These are phyloP conservation scores for Yueomyces sinensis DNA, from an alignment of 805 yeast species.

Conservation along the genomic window DNA sequence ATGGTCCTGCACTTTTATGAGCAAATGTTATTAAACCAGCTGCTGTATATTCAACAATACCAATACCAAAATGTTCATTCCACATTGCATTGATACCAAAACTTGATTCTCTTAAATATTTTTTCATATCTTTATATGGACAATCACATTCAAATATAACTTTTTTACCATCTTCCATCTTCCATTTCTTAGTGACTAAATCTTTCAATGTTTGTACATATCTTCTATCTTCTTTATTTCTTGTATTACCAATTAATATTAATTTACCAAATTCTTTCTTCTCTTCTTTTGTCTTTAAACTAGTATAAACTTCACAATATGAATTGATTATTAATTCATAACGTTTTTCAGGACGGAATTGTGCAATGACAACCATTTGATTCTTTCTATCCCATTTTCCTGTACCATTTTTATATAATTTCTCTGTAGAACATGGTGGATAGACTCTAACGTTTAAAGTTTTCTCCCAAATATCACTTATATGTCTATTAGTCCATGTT, in stretches of 20 bases:
- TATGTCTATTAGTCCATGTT: constrained; percentile 82
- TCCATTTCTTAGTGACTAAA: constrained; percentile 28
- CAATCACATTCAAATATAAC: constrained; percentile 59
- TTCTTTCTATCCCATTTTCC: constrained; percentile 27
- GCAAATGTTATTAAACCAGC: constrained; percentile 79
- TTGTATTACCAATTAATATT: constrained; percentile 72
- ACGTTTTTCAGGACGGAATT: constrained; percentile 90
- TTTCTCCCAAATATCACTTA: constrained; percentile 49
- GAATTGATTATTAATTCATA: constrained; percentile 58
- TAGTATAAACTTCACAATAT: constrained; percentile 30
- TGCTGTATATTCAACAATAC: constrained; percentile 85
- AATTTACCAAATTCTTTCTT: constrained; percentile 41
- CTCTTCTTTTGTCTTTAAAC: not conserved
- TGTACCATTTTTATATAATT: constrained; percentile 19
- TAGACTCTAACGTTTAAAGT: constrained; percentile 39
- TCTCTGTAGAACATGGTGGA: constrained; percentile 83
- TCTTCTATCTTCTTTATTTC: constrained; percentile 51
- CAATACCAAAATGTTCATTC: constrained; percentile 98
- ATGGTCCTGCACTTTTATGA: constrained; percentile 95
- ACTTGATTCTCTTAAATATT: constrained; percentile 39
- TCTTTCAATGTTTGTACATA: constrained; percentile 39
- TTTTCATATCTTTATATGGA: constrained; percentile 47
- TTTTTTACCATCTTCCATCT: constrained; percentile 26
- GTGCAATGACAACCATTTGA: constrained; percentile 47
- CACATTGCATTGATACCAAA: constrained; percentile 95